These are phyloP conservation scores for Arthroderma sp. DNA, from an alignment of 2,329 filamentous ascomycete species.

Conservation along the genomic window DNA sequence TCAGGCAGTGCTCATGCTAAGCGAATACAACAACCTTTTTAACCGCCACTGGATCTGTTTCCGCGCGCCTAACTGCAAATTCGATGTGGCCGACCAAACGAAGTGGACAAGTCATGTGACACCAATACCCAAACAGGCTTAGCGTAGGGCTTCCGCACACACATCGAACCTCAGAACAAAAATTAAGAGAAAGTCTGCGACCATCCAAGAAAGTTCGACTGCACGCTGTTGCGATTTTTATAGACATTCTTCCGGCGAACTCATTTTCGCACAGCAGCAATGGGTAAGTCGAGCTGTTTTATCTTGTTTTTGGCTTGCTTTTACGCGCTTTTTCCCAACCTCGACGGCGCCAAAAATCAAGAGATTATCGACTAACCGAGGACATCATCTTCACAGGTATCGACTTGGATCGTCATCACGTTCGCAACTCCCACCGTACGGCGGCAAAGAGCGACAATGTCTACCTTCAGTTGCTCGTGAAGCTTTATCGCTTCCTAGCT, in stretches of 20 bases:
- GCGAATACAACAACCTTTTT: too few relatives aligned
- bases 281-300: conserved; percentile 24
- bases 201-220: conserved; percentile 2
- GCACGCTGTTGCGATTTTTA: conserved; percentile 6
- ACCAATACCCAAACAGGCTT: conserved; percentile 14
- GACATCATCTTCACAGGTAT: conserved; percentile 28
- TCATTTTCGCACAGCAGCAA: conserved; percentile 27
- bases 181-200: neutral
- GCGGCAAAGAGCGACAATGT: conserved; percentile 97
- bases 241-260: conserved; percentile 3
- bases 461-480: conserved; percentile 93
- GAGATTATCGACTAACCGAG: too few relatives aligned
- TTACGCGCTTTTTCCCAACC: too few relatives aligned
- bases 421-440: conserved; percentile 64
- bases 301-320: neutral
- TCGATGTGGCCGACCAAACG: too few relatives aligned
- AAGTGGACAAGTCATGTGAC: neutral
- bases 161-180: conserved; percentile 11
- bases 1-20: too few relatives aligned
- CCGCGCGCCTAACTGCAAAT: too few relatives aligned
- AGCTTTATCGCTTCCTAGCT: conserved; percentile 94
- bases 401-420: conserved; percentile 49
- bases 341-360: too few relatives aligned
- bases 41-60: too few relatives aligned
- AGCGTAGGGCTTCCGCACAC: conserved; percentile 34